Evolutionary conservation across 2,329 filamentous ascomycete genomes (phyloP).

Genomic region (Fusarium sulawesiense): DNA sequence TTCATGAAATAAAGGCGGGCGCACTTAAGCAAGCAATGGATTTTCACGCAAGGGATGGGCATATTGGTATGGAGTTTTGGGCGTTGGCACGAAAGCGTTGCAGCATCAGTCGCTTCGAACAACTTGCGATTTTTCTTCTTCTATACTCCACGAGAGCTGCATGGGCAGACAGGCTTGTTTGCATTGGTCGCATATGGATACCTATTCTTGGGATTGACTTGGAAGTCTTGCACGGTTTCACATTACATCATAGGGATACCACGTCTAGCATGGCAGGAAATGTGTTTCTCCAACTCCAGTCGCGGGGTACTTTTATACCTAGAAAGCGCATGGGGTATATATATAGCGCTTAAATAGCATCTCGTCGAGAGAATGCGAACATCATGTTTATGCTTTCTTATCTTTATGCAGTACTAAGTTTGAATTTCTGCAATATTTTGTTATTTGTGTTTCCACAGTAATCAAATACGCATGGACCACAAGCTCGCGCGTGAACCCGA

Average conservation of each 20-base stretch:
- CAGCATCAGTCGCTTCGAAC: slow-evolving; percentile 20
- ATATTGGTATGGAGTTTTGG: slow-evolving; percentile 38
- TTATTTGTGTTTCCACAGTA: background rate
- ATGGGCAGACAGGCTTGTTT: slow-evolving; percentile 30
- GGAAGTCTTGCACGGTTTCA: slow-evolving; percentile 30
- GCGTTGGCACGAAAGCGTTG: slow-evolving; percentile 27
- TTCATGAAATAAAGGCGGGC: slow-evolving; percentile 25
- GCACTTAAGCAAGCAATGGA: background rate
- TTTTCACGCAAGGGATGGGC: slow-evolving; percentile 18
- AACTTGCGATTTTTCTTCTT: slow-evolving; percentile 5
- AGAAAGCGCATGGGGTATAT: background rate
- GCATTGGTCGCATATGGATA: slow-evolving; percentile 23
- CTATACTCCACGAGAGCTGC: slow-evolving; percentile 20
- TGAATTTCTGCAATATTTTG: background rate
- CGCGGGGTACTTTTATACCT: background rate
- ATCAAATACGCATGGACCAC: background rate
- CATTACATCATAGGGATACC: slow-evolving; percentile 42
- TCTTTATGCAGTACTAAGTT: background rate
- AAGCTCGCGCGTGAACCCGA: background rate
- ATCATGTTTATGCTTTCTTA: background rate
- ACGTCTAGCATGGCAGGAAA: slow-evolving; percentile 28
- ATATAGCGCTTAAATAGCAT: background rate
- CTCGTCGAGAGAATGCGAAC: background rate
- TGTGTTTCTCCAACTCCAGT: slow-evolving; percentile 2
- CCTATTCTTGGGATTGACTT: slow-evolving; percentile 21